Base-by-base conservation (phyloP, 2,329 filamentous ascomycete genomes). In the Ascocoryne sarcoides region DNA sequence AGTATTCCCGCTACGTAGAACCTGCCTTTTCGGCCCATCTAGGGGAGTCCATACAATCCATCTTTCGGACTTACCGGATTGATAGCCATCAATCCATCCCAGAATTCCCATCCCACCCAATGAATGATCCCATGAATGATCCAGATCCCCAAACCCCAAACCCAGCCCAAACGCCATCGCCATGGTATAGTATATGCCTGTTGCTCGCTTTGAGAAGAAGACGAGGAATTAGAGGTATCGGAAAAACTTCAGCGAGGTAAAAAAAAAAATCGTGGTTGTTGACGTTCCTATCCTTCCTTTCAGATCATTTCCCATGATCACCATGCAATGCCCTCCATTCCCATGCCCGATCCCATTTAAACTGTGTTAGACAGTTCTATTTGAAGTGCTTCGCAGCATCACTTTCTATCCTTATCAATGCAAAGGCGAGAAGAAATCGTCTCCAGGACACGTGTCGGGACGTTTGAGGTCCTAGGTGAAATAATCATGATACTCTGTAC, bases 141-240 rank as follows among this genome's bases (percentile, higher is more conserved):
- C 16, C 32, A 19, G 26, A 34, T 36, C 32, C 21, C 37, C 33
- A 30, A 33, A 31, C 19, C 26, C 33, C 28, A 19, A 43, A 32
- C 33, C 39, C 17, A 14, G 19, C 26, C 28, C 18, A 43, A 53
- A 53, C 51, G 51, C 51, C 51, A 46, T 40, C 47, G 46, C 47
- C 43, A 31, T 46, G 49, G 48, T 38, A 37, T 43, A n/a, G 29
- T 48, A 39, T 38, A 37, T 44, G 35, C 20, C 21, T 40, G n/a
- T n/a, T n/a, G n/a, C n/a, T n/a, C n/a, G n/a, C n/a, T n/a, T n/a
- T n/a, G n/a, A n/a, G 37, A 17, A 29, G 26, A 37, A 33, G 10
- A 10, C 3, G 36, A 42, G 23, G 19, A 18, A 40, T 40, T 44
- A 40, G 19, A 20, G 23, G 14, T 39, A 32, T 31, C 31, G 32